A percentile compares a stretch with the other conserved stretches of the same genome.
Conservation (phyloP, 306 rosid genomes). For the Lagenaria siceraria region DNA sequence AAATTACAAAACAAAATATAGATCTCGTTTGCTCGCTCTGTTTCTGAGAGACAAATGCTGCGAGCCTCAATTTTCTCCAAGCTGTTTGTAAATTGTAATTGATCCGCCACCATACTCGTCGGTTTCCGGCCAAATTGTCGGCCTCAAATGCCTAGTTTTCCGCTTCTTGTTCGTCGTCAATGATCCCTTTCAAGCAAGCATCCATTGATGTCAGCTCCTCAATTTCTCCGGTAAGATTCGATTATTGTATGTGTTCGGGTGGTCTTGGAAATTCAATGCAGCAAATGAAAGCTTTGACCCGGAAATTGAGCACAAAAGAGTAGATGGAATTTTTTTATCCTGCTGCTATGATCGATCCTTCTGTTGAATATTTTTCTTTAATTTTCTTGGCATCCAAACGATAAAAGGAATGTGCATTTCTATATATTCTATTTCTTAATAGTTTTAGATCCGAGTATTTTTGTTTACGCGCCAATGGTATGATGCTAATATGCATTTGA, state of each 20-base stretch:
- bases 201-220: background rate
- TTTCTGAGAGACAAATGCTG: background rate
- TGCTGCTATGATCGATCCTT: background rate
- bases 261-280: background rate
- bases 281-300: background rate
- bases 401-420: background rate
- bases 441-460: background rate
- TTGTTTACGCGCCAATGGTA: background rate
- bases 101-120: background rate
- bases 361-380: background rate
- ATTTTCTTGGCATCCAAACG: background rate
- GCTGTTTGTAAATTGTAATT: background rate
- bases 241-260: background rate
- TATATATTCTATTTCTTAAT: background rate
- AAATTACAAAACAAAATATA: background rate
- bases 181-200: conserved; percentile 1
- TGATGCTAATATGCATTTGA: background rate
- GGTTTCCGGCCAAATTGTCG: background rate
- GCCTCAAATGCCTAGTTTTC: background rate
- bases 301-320: background rate
- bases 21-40: conserved; percentile 7
- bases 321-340: background rate
- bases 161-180: background rate
- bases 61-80: conserved; percentile 1
- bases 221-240: conserved; percentile 1